Conservation (phyloP, 805 yeast species). For the Debaryomyces tyrocola region DNA sequence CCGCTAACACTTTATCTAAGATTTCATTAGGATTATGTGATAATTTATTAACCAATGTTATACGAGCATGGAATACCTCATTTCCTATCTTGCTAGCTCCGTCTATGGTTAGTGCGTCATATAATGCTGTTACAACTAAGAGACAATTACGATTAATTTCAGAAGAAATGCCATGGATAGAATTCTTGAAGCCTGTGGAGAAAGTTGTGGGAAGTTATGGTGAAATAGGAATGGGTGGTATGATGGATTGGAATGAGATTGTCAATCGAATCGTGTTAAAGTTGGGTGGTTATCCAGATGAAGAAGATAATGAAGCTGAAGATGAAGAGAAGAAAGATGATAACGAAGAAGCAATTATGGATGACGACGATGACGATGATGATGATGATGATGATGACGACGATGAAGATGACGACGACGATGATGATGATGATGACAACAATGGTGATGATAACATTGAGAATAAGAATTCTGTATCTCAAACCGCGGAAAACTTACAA, state of each 20-base stretch:
- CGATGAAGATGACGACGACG: constrained; percentile 39
- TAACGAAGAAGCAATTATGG: constrained; percentile 23
- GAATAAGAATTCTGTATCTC: constrained; percentile 21
- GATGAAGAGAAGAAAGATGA: constrained; percentile 46
- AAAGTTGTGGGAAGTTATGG: constrained; percentile 92
- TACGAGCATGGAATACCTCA: constrained; percentile 94
- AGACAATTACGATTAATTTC: constrained; percentile 72
- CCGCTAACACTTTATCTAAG: constrained; percentile 90
- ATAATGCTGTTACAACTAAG: constrained; percentile 84
- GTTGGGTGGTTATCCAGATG: constrained; percentile 54
- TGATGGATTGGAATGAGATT: constrained; percentile 96
- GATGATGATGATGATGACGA: constrained; percentile 34
- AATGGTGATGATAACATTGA: constrained; percentile 44
- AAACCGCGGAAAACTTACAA: not conserved
- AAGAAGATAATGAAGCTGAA: constrained; percentile 45
- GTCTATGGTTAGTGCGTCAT: constrained; percentile 91
- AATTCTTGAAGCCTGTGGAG: constrained; percentile 90
- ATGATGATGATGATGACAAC: constrained; percentile 36
- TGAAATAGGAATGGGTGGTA: constrained; percentile 99
- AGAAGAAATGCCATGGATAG: constrained; percentile 95
- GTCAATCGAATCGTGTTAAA: constrained; percentile 80
- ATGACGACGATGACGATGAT: constrained; percentile 16
- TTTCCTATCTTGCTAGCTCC: constrained; percentile 91
- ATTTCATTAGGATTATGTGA: constrained; percentile 91
- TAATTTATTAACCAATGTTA: constrained; percentile 83